Conservation (phyloP, 176 grass and related monocot genomes). For the Phoenix roebelenii region DNA sequence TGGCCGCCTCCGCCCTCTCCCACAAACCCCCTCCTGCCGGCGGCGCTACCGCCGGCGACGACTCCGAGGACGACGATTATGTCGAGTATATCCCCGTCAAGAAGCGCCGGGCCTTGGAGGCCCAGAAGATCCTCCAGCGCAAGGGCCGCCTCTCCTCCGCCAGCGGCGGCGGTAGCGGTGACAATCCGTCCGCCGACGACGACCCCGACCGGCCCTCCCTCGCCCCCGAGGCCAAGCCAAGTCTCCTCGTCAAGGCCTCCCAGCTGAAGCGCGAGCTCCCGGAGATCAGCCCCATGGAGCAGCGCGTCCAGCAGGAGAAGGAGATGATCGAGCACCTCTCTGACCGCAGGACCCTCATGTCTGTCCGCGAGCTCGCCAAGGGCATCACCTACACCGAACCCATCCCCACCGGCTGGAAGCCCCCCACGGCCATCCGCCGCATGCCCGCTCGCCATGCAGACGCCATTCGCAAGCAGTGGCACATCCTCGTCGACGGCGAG, state of each 20-base stretch:
- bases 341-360: slow-evolving; percentile 52
- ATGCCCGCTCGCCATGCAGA: slow-evolving; percentile 41
- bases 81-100: slow-evolving; percentile 54
- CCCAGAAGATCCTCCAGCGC: slow-evolving; percentile 30
- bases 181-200: slow-evolving; percentile 1
- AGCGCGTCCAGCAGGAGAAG: slow-evolving; percentile 44
- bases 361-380: slow-evolving; percentile 65
- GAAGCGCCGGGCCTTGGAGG: slow-evolving; percentile 46
- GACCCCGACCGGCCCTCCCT: not conserved
- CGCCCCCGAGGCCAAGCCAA: slow-evolving; percentile 33
- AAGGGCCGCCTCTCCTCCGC: slow-evolving; percentile 21
- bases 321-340: slow-evolving; percentile 54
- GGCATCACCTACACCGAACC: slow-evolving; percentile 58
- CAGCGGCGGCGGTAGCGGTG: not conserved
- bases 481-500: slow-evolving; percentile 80
- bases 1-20: not conserved
- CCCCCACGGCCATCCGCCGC: slow-evolving; percentile 40
- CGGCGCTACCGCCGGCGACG: not conserved
- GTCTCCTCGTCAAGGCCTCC: slow-evolving; percentile 40
- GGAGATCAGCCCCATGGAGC: slow-evolving; percentile 43
- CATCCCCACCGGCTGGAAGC: slow-evolving; percentile 53
- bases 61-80: slow-evolving; percentile 24
- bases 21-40: not conserved
- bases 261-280: slow-evolving; percentile 54
- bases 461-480: slow-evolving; percentile 54